A percentile compares a stretch with the other conserved stretches of the same genome.
phyloP scores from a whole-genome alignment of 192 early-diverging fungal species.

The Chytriomyces sp. region DNA sequence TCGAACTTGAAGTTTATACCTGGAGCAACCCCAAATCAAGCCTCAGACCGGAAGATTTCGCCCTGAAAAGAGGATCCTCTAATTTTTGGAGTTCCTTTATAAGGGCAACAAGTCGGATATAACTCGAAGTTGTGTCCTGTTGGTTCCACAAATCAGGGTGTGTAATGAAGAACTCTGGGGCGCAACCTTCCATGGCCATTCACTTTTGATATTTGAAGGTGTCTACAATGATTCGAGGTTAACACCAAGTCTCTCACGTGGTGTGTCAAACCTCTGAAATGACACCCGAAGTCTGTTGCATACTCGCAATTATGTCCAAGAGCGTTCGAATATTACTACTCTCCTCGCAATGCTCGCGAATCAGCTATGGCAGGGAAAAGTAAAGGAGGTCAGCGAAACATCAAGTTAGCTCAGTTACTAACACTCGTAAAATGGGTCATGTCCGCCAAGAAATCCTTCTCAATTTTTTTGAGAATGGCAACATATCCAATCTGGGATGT shows the following conservation, averaged over 20 bases:
- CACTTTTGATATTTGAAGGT: conserved; percentile 1
- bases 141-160: background rate
- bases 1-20: background rate
- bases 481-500: background rate
- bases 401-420: background rate
- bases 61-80: background rate
- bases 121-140: background rate
- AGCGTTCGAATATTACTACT: background rate
- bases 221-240: background rate
- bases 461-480: background rate
- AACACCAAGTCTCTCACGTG: background rate
- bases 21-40: background rate
- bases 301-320: background rate
- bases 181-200: conserved; percentile 12
- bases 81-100: background rate
- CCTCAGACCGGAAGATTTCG: background rate
- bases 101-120: conserved; percentile 1
- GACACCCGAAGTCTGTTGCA: background rate
- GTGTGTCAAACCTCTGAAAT: background rate
- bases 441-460: background rate
- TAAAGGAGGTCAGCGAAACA: background rate
- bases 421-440: background rate
- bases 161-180: background rate
- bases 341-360: background rate
- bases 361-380: background rate